Evolutionary conservation across 768 basidiomycete genomes (phyloP).

Genomic region (Russula foetens): DNA sequence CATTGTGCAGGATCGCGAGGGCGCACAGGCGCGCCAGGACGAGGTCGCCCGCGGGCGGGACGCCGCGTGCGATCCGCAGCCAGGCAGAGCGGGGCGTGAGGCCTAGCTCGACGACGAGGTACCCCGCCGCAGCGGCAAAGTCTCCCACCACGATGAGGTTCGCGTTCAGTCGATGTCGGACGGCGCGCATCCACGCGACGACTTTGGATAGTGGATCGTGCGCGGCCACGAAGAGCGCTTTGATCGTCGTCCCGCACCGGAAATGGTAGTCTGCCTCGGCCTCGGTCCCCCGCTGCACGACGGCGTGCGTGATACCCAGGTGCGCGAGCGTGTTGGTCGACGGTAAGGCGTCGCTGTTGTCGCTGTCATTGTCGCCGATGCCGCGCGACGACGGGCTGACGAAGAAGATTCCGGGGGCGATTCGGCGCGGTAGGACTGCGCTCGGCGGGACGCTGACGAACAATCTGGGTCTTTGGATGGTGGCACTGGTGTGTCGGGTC

Average conservation of each 20-base stretch:
- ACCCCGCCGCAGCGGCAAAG: constrained; percentile 5
- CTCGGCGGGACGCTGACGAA: not conserved
- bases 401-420: constrained; percentile 9
- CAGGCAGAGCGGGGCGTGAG: constrained; percentile 7
- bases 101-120: constrained; percentile 9
- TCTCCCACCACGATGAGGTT: constrained; percentile 4
- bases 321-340: not conserved
- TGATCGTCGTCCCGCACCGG: not conserved
- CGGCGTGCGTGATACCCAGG: constrained; percentile 8
- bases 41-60: constrained; percentile 4
- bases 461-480: not conserved
- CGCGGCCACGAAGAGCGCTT: constrained; percentile 4
- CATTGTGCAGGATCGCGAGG: not conserved
- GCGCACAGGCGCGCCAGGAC: not conserved
- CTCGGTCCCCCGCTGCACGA: not conserved
- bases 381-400: not conserved
- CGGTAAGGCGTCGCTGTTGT: not conserved
- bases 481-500: not conserved
- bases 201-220: constrained; percentile 11
- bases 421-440: not conserved
- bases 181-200: constrained; percentile 14
- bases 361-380: not conserved
- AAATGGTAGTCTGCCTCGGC: not conserved
- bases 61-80: constrained; percentile 6
- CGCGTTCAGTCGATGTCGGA: not conserved